Percentiles rank a stretch among this genome's conserved stretches.
These are phyloP conservation scores for Backusella westeae DNA, from an alignment of 192 early-diverging fungal species.

Conservation along the genomic window DNA sequence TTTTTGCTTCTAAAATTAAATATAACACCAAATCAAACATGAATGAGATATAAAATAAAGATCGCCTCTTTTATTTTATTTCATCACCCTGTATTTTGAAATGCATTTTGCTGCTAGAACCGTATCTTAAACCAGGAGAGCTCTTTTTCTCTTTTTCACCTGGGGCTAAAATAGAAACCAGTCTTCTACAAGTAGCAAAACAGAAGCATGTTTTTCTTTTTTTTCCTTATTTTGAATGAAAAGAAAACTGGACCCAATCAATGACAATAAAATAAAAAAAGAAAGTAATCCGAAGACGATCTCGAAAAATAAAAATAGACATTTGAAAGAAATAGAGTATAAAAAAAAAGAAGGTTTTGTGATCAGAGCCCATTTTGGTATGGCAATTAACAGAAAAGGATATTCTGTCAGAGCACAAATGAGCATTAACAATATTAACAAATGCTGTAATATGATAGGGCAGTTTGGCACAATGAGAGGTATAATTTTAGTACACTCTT, in stretches of 20 bases:
- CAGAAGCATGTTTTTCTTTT: slow-evolving; percentile 9
- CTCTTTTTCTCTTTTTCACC: background rate
- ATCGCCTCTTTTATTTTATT: background rate
- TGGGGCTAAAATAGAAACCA: background rate
- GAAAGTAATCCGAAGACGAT: background rate
- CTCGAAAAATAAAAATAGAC: background rate
- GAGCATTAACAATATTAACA: background rate
- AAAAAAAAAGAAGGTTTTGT: background rate
- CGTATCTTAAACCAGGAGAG: background rate
- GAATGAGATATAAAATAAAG: background rate
- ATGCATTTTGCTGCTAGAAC: background rate
- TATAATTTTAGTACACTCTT: background rate
- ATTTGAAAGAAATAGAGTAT: background rate
- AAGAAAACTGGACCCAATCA: background rate
- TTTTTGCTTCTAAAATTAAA: background rate
- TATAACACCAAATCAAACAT: background rate
- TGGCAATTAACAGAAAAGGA: background rate
- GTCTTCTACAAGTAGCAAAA: background rate
- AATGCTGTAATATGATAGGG: background rate
- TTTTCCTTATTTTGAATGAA: slow-evolving; percentile 1
- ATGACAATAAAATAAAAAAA: background rate
- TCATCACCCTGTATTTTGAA: background rate
- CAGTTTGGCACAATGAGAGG: background rate
- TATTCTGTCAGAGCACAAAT: background rate
- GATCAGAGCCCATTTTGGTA: background rate